Percentiles rank a stretch among this genome's conserved stretches.
phyloP scores from a whole-genome alignment of 2,329 filamentous ascomycete species.

The Microdochium bolleyi region DNA sequence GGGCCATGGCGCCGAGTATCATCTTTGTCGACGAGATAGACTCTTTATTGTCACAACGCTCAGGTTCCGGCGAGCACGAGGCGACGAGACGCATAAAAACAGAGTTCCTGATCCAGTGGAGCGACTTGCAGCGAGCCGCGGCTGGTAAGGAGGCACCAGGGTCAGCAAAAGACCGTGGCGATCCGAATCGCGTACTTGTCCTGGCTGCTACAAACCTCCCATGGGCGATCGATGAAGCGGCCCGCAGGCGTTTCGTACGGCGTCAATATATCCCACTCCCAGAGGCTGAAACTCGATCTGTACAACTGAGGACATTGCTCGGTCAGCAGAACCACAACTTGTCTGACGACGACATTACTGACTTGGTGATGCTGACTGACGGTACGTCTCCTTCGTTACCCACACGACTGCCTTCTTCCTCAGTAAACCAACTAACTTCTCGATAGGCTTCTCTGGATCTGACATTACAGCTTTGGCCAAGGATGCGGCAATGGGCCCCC shows the following conservation, averaged over 20 bases:
- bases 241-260: slow-evolving; percentile 80
- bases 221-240: slow-evolving; percentile 97
- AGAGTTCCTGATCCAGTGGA: slow-evolving; percentile 97
- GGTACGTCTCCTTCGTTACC: slow-evolving; percentile 43
- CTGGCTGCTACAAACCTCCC: slow-evolving; percentile 92
- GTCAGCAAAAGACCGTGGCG: slow-evolving; percentile 63
- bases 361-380: slow-evolving; percentile 73
- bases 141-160: slow-evolving; percentile 68
- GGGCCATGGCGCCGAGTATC: slow-evolving; percentile 82
- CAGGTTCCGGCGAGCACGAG: slow-evolving; percentile 82
- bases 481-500: slow-evolving; percentile 93
- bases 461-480: slow-evolving; percentile 96
- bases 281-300: slow-evolving; percentile 70
- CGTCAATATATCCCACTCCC: slow-evolving; percentile 94
- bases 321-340: slow-evolving; percentile 83
- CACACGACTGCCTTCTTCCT: slow-evolving; percentile 4
- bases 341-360: slow-evolving; percentile 60
- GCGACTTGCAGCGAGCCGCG: slow-evolving; percentile 83
- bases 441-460: slow-evolving; percentile 85
- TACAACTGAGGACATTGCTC: slow-evolving; percentile 71
- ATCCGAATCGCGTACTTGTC: slow-evolving; percentile 83
- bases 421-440: background rate
- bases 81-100: slow-evolving; percentile 92
- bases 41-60: slow-evolving; percentile 77
- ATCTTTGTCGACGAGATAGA: slow-evolving; percentile 99